Base-by-base conservation (phyloP, 2,329 filamentous ascomycete species). In the Fusarium longipes region DNA sequence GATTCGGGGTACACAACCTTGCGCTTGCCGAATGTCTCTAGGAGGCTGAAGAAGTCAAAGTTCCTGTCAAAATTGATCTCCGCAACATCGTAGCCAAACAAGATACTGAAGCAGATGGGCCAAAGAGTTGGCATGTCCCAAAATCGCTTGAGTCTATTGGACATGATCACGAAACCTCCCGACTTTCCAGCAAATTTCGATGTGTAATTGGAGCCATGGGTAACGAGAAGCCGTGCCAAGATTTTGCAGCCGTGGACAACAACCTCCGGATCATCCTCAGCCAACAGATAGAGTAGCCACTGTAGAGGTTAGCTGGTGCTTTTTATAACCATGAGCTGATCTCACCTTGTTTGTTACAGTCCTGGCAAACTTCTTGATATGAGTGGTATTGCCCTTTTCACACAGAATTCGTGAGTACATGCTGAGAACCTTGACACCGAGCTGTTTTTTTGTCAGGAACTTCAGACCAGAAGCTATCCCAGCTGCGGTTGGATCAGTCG, bases 341-440 rank as follows among this genome's bases (percentile, higher is more conserved):
- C 74, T 73, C 82, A 93, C 92, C 85, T 97, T 97, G 71, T 97
- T 97, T 22, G 95, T 97, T 10, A 99, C 95, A 2, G 95, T 96
- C 74, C 91, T 92, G 7, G 93, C 93, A 82, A 99, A 98, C 72
- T 93, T 96, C 74, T 90, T 88, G 56, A 97, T 91, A 63, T 91
- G 89, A 15, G 82, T 82, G 11, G 85, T 80, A 67, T 90, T 93
- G 22, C 85, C 85, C 71, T 88, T 87, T 63, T 92, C 89, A 73
- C 93, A 97, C 11, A 97, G 82, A 12, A 97, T 83, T 25, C 89
- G 85, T 9, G 91, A 86, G 74, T 96, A 95, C 79, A 97, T 89
- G 66, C 87, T 87, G 20, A 97, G 81, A 52, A 97, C 87, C 64
- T 86, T 89, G 35, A 89, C 84, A 9, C 93, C 93, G 35, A 97